Conservation (phyloP, 1,284 basidiomycete species). For the Ceratobasidium theobromae region DNA sequence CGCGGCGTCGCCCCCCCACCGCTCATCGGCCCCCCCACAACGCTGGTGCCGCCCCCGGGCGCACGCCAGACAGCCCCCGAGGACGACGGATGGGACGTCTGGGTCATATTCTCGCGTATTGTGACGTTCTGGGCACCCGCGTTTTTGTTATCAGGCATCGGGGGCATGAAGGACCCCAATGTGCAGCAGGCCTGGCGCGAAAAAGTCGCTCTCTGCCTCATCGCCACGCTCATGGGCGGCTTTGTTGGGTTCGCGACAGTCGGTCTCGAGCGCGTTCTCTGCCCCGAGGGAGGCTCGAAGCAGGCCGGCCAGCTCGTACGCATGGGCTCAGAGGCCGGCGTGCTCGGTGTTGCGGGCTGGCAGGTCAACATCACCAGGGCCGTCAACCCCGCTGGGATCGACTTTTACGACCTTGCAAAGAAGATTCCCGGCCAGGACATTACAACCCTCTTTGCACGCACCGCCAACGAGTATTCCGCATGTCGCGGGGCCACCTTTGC, state of each 20-base stretch:
- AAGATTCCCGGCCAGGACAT: slow-evolving; percentile 80
- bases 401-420: slow-evolving; percentile 61
- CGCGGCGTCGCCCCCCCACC: slow-evolving; percentile 90
- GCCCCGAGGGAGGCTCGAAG: slow-evolving; percentile 64
- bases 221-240: slow-evolving; percentile 77
- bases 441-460: slow-evolving; percentile 78
- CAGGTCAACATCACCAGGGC: slow-evolving; percentile 71
- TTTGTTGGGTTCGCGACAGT: slow-evolving; percentile 91
- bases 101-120: slow-evolving; percentile 78
- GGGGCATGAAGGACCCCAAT: slow-evolving; percentile 78
- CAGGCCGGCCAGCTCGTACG: slow-evolving; percentile 67
- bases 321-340: slow-evolving; percentile 58
- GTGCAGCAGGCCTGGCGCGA: slow-evolving; percentile 95
- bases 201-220: slow-evolving; percentile 91
- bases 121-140: slow-evolving; percentile 92
- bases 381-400: slow-evolving; percentile 52
- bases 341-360: slow-evolving; percentile 76
- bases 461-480: slow-evolving; percentile 59
- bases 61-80: slow-evolving; percentile 40
- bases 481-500: slow-evolving; percentile 64
- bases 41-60: slow-evolving; percentile 46
- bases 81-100: slow-evolving; percentile 61
- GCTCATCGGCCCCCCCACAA: slow-evolving; percentile 76
- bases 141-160: slow-evolving; percentile 68
- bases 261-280: slow-evolving; percentile 90